Conservation (phyloP, 176 grass and related monocot species). For the Avena insularis region DNA sequence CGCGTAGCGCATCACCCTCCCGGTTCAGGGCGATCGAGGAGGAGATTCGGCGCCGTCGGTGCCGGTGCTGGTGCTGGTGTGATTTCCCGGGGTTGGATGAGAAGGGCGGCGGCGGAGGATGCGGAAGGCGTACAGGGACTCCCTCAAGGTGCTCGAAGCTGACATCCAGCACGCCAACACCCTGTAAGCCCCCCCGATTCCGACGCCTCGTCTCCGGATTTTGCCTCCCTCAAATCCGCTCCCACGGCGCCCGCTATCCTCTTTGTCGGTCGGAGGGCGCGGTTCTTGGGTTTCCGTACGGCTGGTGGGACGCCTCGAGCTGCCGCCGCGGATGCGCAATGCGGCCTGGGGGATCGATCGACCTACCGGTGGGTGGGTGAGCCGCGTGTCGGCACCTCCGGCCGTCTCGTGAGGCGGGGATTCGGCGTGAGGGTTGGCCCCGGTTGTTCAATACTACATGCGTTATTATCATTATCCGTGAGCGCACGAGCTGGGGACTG, state of each 20-base stretch:
- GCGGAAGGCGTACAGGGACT: constrained; percentile 92
- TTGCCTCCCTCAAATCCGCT: background rate
- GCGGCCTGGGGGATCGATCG: constrained; percentile 1
- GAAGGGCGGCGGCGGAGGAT: constrained; percentile 53
- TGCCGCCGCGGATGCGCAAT: constrained; percentile 19
- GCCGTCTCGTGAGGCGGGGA: constrained; percentile 6
- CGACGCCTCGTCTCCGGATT: background rate
- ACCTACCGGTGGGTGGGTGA: background rate
- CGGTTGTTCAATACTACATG: background rate
- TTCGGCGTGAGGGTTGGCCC: background rate
- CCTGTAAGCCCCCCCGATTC: constrained; percentile 54
- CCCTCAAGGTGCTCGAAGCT: constrained; percentile 94
- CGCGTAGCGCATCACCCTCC: background rate
- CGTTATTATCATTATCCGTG: constrained; percentile 14
- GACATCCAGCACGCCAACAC: constrained; percentile 92
- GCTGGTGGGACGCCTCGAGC: background rate
- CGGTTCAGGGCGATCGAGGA: background rate
- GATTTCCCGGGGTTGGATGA: constrained; percentile 48
- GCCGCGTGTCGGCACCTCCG: background rate
- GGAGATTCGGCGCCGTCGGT: background rate
- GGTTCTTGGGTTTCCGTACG: background rate
- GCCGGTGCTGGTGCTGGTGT: background rate
- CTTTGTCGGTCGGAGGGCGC: background rate
- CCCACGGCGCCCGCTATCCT: background rate
- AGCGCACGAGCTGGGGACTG: constrained; percentile 1